Percentiles rank a stretch among this genome's conserved stretches.
phyloP scores from a whole-genome alignment of 805 yeast species.

The Lipomyces anomalus region DNA sequence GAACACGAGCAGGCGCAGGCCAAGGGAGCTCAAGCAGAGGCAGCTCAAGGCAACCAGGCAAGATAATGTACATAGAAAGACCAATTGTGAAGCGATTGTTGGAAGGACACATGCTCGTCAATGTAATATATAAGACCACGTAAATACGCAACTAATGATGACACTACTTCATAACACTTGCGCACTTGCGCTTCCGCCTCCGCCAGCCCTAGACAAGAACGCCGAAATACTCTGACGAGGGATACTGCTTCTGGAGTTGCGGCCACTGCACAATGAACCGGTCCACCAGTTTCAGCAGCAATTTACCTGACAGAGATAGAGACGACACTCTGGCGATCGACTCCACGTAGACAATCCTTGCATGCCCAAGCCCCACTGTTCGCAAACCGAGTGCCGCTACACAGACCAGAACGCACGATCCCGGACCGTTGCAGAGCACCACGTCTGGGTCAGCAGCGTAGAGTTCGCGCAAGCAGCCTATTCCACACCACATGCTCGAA shows the following conservation, averaged over 20 bases:
- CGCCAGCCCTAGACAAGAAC: slow-evolving; percentile 69
- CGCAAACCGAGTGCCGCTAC: slow-evolving; percentile 32
- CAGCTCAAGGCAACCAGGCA: too few relatives aligned
- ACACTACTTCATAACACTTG: too few relatives aligned
- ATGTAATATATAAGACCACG: too few relatives aligned
- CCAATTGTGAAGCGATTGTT: too few relatives aligned
- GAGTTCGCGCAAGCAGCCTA: slow-evolving; percentile 31
- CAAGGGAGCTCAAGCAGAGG: too few relatives aligned
- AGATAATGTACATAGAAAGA: too few relatives aligned
- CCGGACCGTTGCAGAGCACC: slow-evolving; percentile 71
- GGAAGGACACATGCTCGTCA: too few relatives aligned
- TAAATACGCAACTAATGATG: too few relatives aligned
- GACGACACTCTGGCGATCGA: slow-evolving; percentile 74
- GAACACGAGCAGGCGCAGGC: not conserved
- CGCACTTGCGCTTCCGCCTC: too few relatives aligned
- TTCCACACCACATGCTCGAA: slow-evolving; percentile 41
- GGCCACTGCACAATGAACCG: slow-evolving; percentile 90
- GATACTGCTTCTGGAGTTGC: slow-evolving; percentile 45
- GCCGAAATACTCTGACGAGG: slow-evolving; percentile 69
- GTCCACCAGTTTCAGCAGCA: slow-evolving; percentile 66
- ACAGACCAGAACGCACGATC: slow-evolving; percentile 68
- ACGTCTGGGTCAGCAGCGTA: slow-evolving; percentile 36
- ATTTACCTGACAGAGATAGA: slow-evolving; percentile 69
- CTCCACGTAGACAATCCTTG: slow-evolving; percentile 73
- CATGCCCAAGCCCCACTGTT: slow-evolving; percentile 27